phyloP scores from a whole-genome alignment of 2,329 filamentous ascomycete genomes.

The Botryotinia convoluta region DNA sequence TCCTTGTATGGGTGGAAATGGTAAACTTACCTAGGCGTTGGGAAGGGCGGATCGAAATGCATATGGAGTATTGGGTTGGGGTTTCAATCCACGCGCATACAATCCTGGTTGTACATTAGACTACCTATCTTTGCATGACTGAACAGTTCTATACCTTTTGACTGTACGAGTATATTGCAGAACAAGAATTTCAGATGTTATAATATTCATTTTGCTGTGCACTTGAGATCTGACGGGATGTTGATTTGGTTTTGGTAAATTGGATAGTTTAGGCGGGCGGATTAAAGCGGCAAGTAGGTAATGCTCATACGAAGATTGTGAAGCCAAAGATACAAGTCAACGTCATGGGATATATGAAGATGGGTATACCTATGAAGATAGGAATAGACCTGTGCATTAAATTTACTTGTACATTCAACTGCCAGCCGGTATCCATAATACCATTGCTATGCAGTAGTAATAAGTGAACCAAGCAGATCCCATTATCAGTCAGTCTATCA shows the following conservation, averaged over 20 bases:
- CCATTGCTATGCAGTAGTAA: not conserved
- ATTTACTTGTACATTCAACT: not conserved
- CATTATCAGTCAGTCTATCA: not conserved
- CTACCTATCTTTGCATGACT: slow-evolving; percentile 15
- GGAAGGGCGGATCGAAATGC: slow-evolving; percentile 7
- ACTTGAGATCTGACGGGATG: not conserved
- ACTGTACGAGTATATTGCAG: not conserved
- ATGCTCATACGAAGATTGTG: not conserved
- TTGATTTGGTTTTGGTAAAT: not conserved
- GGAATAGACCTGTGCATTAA: not conserved
- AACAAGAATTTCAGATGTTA: not conserved
- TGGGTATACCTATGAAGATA: not conserved
- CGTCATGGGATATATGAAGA: not conserved
- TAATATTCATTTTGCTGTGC: not conserved
- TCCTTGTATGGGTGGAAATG: not conserved
- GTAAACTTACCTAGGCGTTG: slow-evolving; percentile 13
- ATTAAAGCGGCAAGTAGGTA: not conserved
- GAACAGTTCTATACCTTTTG: not conserved
- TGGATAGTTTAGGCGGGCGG: no score
- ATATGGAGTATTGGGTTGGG: slow-evolving; percentile 7
- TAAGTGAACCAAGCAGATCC: not conserved
- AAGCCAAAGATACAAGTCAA: not conserved
- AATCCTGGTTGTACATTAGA: slow-evolving; percentile 22
- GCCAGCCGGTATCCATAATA: not conserved
- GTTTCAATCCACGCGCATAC: slow-evolving; percentile 3